Conservation (phyloP, 1,284 basidiomycete genomes). For the Coniferiporia weirii region DNA sequence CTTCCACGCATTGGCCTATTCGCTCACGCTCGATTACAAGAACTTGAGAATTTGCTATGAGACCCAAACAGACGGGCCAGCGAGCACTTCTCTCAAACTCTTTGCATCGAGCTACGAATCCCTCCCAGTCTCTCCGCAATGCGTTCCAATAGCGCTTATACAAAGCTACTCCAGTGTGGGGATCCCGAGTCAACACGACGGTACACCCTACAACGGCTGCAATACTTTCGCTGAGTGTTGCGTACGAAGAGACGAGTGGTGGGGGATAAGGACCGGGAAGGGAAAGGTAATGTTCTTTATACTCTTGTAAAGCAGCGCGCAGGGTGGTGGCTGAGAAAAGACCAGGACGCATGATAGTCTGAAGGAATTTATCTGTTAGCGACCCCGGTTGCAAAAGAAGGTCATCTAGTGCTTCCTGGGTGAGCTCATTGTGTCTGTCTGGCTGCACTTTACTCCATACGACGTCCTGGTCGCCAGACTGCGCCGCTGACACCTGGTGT, state of each 20-base stretch:
- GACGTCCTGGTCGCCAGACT: constrained; percentile 24
- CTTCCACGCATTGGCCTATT: constrained; percentile 53
- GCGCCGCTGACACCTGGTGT: constrained; percentile 21
- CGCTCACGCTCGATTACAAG: constrained; percentile 78
- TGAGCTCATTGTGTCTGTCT: constrained; percentile 66
- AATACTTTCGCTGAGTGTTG: constrained; percentile 71
- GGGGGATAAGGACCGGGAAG: constrained; percentile 54
- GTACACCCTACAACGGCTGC: constrained; percentile 84
- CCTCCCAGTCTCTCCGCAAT: constrained; percentile 88
- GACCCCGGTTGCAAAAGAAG: constrained; percentile 68
- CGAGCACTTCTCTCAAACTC: constrained; percentile 82
- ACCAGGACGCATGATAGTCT: constrained; percentile 80
- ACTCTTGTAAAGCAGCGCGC: constrained; percentile 75
- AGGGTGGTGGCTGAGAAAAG: constrained; percentile 82
- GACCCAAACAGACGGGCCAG: constrained; percentile 71
- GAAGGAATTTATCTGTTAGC: constrained; percentile 72
- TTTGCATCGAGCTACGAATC: constrained; percentile 82
- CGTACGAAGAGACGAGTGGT: constrained; percentile 55
- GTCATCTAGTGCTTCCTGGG: constrained; percentile 84
- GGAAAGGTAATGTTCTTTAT: constrained; percentile 65
- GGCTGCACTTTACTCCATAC: constrained; percentile 54
- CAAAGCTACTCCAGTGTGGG: constrained; percentile 73
- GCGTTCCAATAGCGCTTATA: constrained; percentile 78
- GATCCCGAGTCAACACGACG: constrained; percentile 66
- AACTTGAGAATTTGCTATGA: constrained; percentile 43